Evolutionary conservation across 2,329 filamentous ascomycete species (phyloP).

Genomic region (Colletotrichum musicola): DNA sequence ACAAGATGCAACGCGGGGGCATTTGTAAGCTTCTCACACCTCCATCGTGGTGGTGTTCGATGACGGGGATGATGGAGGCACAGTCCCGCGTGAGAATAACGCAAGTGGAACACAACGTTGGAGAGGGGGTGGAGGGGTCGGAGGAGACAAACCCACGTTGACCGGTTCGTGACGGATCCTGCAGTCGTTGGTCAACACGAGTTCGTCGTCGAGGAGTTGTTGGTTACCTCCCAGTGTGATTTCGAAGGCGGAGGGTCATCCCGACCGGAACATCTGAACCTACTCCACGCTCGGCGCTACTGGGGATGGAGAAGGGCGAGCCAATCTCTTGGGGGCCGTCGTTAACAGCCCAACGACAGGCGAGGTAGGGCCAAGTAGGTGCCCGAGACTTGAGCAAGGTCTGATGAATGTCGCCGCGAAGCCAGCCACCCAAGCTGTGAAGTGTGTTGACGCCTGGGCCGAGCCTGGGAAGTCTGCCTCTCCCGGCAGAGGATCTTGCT

Average conservation of each 20-base stretch:
- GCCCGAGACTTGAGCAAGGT: too few relatives aligned
- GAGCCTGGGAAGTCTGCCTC: too few relatives aligned
- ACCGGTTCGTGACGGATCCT: background rate
- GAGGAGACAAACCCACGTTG: background rate
- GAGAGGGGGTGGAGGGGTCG: background rate
- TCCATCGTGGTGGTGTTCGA: background rate
- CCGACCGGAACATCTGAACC: background rate
- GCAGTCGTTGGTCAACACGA: constrained; percentile 3
- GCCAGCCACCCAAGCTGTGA: too few relatives aligned
- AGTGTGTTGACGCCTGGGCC: too few relatives aligned
- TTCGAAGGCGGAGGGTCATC: background rate
- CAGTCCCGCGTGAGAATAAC: background rate
- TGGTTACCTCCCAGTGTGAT: background rate
- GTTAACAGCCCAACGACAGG: too few relatives aligned
- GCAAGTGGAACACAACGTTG: background rate
- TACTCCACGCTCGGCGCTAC: background rate
- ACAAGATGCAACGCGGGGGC: constrained; percentile 6
- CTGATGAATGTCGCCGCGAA: too few relatives aligned
- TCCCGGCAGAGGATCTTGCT: too few relatives aligned
- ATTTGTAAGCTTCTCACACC: background rate
- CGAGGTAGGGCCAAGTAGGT: too few relatives aligned
- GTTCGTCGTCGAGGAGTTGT: background rate
- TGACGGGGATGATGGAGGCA: background rate
- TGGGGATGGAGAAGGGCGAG: background rate
- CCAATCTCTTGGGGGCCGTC: background rate